phyloP scores from a whole-genome alignment of 2,329 filamentous ascomycete species.

The Epichloe gansuensis region DNA sequence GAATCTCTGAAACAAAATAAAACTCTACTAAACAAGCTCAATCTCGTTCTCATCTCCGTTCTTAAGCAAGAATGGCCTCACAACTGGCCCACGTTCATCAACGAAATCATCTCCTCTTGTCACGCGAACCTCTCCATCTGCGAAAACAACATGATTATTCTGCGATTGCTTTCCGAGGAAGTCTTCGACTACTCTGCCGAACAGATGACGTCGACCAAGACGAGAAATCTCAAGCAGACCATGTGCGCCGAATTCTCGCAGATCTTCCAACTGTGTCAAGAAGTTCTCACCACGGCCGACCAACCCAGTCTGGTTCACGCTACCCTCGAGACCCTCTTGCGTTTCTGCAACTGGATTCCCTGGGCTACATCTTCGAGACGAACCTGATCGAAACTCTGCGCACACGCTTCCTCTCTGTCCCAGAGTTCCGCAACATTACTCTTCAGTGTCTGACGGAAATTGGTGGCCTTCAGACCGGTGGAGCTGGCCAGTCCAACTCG shows the following conservation, averaged over 20 bases:
- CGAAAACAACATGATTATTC: conserved; percentile 99
- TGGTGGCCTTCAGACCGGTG: conserved; percentile 78
- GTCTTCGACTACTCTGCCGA: conserved; percentile 98
- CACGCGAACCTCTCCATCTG: conserved; percentile 93
- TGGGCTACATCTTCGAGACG: conserved; percentile 98
- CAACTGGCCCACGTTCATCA: conserved; percentile 99
- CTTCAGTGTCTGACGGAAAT: conserved; percentile 97
- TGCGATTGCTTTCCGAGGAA: conserved; percentile 89
- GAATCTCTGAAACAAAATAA: conserved; percentile 75
- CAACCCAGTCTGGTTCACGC: conserved; percentile 85
- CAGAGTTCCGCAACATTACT: conserved; percentile 93
- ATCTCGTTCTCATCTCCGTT: conserved; percentile 91
- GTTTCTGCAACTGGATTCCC: conserved; percentile 99
- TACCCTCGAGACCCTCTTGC: conserved; percentile 88
- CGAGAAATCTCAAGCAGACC: conserved; percentile 88
- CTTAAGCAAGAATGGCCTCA: conserved; percentile 99
- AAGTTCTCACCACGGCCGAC: conserved; percentile 82
- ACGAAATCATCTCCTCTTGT: conserved; percentile 95
- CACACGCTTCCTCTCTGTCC: conserved; percentile 81
- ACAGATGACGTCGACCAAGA: conserved; percentile 98
- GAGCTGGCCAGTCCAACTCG: conserved; percentile 50
- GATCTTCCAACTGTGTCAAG: conserved; percentile 94
- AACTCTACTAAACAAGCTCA: conserved; percentile 93
- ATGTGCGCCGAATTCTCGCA: conserved; percentile 99
- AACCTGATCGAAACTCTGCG: conserved; percentile 89